These are phyloP conservation scores for Musa schizocarpa DNA, from an alignment of 176 grass and related monocot species.

Conservation along the genomic window DNA sequence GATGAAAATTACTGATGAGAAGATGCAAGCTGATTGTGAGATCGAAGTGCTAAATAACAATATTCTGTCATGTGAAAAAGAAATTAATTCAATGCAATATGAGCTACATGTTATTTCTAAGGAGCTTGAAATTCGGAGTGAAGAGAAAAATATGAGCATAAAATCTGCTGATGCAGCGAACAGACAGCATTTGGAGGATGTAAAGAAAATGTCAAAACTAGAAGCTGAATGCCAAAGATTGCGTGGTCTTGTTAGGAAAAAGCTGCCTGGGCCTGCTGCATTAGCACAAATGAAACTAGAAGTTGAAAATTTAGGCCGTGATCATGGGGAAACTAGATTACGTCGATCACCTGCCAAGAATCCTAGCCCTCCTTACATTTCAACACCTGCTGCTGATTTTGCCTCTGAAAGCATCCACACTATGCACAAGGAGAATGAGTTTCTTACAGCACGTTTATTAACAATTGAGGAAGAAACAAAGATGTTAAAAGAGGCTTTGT, in stretches of 20 bases:
- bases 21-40: constrained; percentile 69
- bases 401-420: constrained; percentile 54
- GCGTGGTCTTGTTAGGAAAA: constrained; percentile 87
- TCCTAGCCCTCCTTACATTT: constrained; percentile 39
- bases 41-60: constrained; percentile 78
- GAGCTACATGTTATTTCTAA: constrained; percentile 84
- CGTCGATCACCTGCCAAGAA: constrained; percentile 59
- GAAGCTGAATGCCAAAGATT: constrained; percentile 98
- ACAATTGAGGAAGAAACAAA: constrained; percentile 93
- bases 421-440: constrained; percentile 86
- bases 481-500: constrained; percentile 88
- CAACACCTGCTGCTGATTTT: constrained; percentile 52
- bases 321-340: constrained; percentile 67
- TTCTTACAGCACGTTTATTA: constrained; percentile 76
- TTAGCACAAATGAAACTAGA: constrained; percentile 99
- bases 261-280: constrained; percentile 90
- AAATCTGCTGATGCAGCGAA: constrained; percentile 95
- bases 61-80: constrained; percentile 72
- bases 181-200: constrained; percentile 73
- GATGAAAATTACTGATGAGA: constrained; percentile 84
- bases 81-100: constrained; percentile 87
- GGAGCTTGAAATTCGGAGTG: constrained; percentile 94
- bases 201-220: constrained; percentile 94
- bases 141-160: constrained; percentile 94
- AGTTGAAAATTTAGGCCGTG: constrained; percentile 86